A percentile compares a stretch with the other conserved stretches of the same genome.
phyloP scores from a whole-genome alignment of 2,329 filamentous ascomycete species.

The Chaetomium olivaceum region DNA sequence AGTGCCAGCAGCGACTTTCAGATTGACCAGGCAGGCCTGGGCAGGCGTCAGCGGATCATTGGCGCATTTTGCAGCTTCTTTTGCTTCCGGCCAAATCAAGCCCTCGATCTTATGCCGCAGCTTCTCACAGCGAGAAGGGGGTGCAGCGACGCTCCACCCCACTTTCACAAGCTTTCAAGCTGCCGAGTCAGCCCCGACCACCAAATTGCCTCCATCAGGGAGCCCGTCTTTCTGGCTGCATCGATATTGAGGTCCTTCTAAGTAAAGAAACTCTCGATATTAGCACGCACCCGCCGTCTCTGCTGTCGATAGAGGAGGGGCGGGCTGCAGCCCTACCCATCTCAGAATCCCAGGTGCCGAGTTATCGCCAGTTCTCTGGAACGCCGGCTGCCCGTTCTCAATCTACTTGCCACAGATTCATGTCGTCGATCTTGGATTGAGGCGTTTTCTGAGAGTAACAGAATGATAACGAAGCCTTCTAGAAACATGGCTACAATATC shows the following conservation, averaged over 20 bases:
- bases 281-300: slow-evolving; percentile 20
- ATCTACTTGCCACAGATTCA: slow-evolving; percentile 32
- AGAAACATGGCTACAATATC: slow-evolving; percentile 24
- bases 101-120: not conserved
- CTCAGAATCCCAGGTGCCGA: slow-evolving; percentile 22
- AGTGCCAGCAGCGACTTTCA: not conserved
- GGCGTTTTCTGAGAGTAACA: slow-evolving; percentile 10
- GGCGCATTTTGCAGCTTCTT: not conserved
- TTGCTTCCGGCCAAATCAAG: not conserved
- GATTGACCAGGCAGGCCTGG: not conserved
- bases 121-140: not conserved
- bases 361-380: slow-evolving; percentile 22
- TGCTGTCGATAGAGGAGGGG: slow-evolving; percentile 15
- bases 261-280: slow-evolving; percentile 34
- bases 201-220: slow-evolving; percentile 31
- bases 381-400: slow-evolving; percentile 24
- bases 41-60: not conserved
- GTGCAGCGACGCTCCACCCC: not conserved
- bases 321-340: slow-evolving; percentile 36
- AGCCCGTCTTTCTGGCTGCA: slow-evolving; percentile 10
- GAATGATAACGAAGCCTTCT: slow-evolving; percentile 29
- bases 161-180: slow-evolving; percentile 14
- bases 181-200: slow-evolving; percentile 25
- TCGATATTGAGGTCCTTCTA: slow-evolving; percentile 30
- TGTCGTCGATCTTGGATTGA: slow-evolving; percentile 24